These are phyloP conservation scores for Yarrowia sp. DNA, from an alignment of 805 yeast genomes.

Conservation along the genomic window DNA sequence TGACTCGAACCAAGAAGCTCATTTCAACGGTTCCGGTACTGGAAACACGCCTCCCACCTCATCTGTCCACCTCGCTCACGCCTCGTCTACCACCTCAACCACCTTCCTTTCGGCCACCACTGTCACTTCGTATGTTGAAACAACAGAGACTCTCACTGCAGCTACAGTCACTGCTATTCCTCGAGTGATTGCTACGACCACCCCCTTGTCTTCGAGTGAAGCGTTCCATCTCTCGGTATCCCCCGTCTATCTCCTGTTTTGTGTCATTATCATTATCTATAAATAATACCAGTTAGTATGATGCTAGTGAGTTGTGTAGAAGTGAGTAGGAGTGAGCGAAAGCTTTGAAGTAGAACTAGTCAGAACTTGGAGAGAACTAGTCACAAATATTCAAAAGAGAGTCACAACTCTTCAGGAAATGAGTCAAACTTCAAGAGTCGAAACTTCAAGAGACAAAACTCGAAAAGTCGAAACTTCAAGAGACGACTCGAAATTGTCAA, in stretches of 20 bases:
- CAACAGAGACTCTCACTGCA: neutral
- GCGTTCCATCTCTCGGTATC: neutral
- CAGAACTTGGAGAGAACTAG: too few relatives aligned
- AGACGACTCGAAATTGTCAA: too few relatives aligned
- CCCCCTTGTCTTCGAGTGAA: neutral
- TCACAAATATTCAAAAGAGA: too few relatives aligned
- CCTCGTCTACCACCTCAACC: neutral
- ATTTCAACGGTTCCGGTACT: too few relatives aligned
- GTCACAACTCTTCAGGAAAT: too few relatives aligned
- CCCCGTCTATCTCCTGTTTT: neutral
- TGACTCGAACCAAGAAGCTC: too few relatives aligned
- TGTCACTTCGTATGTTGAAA: constrained; percentile 1
- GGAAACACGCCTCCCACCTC: neutral
- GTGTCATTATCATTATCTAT: constrained; percentile 34
- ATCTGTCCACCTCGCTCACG: neutral
- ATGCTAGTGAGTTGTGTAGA: neutral
- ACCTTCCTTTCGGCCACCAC: neutral
- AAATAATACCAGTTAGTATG: constrained; percentile 18
- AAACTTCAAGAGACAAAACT: neutral
- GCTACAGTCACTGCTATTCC: neutral
- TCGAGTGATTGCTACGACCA: neutral
- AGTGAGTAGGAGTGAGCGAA: too few relatives aligned
- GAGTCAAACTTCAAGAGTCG: too few relatives aligned
- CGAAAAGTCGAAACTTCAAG: neutral
- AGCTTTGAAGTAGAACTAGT: too few relatives aligned